phyloP scores from a whole-genome alignment of 257 asterid genomes.

The Vinca minor region DNA sequence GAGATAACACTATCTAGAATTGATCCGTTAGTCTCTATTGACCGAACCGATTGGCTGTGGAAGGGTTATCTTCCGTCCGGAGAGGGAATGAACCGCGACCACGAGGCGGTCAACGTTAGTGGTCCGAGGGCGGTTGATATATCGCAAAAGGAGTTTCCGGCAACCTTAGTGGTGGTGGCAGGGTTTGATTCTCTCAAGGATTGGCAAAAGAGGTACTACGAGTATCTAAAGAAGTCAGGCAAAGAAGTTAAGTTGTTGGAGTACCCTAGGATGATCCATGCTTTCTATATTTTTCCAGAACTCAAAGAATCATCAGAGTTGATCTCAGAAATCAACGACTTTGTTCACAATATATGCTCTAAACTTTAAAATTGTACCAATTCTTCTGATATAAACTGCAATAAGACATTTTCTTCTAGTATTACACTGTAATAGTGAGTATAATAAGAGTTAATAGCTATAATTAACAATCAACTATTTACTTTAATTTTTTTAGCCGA shows the following conservation, averaged over 20 bases:
- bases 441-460: too few species aligned
- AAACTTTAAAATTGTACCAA: constrained; percentile 10
- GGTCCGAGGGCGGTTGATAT: too few species aligned
- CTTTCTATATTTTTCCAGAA: constrained; percentile 54
- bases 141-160: too few species aligned
- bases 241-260: constrained; percentile 45
- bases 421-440: too few species aligned
- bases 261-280: constrained; percentile 63
- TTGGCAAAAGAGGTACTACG: constrained; percentile 54
- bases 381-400: too few species aligned
- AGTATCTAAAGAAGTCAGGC: constrained; percentile 54
- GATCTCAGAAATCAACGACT: constrained; percentile 30
- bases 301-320: constrained; percentile 56
- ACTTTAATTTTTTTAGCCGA: too few species aligned
- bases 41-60: constrained; percentile 57
- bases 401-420: too few species aligned
- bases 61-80: constrained; percentile 42
- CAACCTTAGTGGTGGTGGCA: too few species aligned
- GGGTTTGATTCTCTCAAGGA: too few species aligned
- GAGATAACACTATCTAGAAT: constrained; percentile 32
- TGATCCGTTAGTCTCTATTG: constrained; percentile 31
- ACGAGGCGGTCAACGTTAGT: too few species aligned
- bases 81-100: too few species aligned
- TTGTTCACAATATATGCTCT: constrained; percentile 36
- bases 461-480: too few species aligned